Evolutionary conservation across 805 yeast genomes (phyloP), one percentile per base, ranked within the genome.

Genomic region (Zygotorulaspora sp.): DNA sequence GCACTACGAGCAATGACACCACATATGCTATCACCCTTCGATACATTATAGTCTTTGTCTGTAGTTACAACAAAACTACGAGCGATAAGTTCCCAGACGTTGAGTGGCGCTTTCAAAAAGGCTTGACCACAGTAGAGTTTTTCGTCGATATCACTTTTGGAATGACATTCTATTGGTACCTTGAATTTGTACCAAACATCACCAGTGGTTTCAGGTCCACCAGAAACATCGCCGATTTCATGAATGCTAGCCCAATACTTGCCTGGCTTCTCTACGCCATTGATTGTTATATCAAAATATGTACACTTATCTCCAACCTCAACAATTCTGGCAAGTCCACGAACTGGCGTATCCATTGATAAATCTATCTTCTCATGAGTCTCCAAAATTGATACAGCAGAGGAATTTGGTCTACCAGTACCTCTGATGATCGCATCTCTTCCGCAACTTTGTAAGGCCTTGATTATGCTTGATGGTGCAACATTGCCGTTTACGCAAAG

Each of bases 1-100:
- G 98, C 97, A 52, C 94, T 83, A 54, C 97, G 74, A 1, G 97
- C 97, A 56, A 92, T 77, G 16, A 90, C 95, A 20, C 98, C 97
- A 34, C 80, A 80, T 7, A 84, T 63, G 29, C 69, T 69, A 5
- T 62, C 40, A 12, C 72, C 68, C 28, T 65, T 57, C 25, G 65
- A 70, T 19, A 62, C 49, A 32, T 46, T 39, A 10, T 50, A 50
- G 5, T 49, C 47, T 1, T 45, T 41, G 17, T 43, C 40, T 1
- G 48, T 33, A 10, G 62, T 52, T 6, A 71, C 54, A 6, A 68
- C 66, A 34, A 73, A 61, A 16, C 71, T 60, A 22, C 95, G 69
- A 14, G 95, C 96, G 45, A 86, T 82, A 31, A 85, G 61, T 28
- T 81, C 81, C 33, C 64, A 55, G 12, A 84, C 70, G 14, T 67